Evolutionary conservation across 345 rosid species (phyloP), one percentile per base, ranked within the genome.

Genomic region (Boechera retrofracta): DNA sequence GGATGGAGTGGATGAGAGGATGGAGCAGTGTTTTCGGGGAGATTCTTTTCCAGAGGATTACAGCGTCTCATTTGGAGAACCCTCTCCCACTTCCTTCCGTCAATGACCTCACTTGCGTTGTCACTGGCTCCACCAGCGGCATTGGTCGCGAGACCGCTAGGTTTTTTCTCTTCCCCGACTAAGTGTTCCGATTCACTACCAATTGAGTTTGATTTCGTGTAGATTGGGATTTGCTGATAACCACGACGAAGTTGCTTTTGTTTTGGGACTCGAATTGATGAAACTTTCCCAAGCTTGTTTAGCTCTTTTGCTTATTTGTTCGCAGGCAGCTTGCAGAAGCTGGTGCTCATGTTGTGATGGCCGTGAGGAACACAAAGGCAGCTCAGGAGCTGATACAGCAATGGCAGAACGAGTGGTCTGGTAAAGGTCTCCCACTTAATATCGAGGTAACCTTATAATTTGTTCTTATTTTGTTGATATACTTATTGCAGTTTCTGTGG

Each of bases 41-140:
- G 87, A 81, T 89, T 82, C 82, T 95, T 10, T 88, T 95, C 74
- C 98, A 92, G 86, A 88, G 98, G 73, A 91, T 95, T 71, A 74
- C 81, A 52, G 97, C 97, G 2, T 87, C 94, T 80, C 94, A 91
- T 79, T 83, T 95, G 78, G 78, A 82, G 59, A 88, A 87, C 63
- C 99, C 98, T 64, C 77, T 95, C 60, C 88, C 97, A 39, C 77
- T 92, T 72, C 99, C 98, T 74, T 91, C 97, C 10, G 62, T 89
- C 66, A 82, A 86, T 73, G 86, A 87, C 66, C 87, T 89, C 80
- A 89, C 97, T 51, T 91, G 89, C 85, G 80, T 95, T 75, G 94
- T 95, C 69, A 95, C 99, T 45, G 99, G 99, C 64, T 91, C 96
- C 79, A 92, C 99, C 67, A 95, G 97, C 68, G 99, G 97, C 87